Evolutionary conservation across 208 protist species (phyloP).

Genomic region (Naegleria gruberi): DNA sequence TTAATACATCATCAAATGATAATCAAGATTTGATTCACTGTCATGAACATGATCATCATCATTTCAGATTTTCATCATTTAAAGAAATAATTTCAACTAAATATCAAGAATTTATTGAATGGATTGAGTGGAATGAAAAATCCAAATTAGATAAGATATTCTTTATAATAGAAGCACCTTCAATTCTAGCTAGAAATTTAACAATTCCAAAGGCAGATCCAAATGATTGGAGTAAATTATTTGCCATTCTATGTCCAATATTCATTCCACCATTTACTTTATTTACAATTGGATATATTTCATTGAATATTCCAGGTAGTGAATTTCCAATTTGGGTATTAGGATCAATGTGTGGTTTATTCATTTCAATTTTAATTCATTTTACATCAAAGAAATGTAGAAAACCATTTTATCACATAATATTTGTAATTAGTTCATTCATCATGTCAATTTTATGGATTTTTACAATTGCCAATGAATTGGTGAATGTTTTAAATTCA

Average conservation of each 20-base stretch:
- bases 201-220: conserved; percentile 21
- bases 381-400: not conserved
- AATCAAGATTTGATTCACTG: not conserved
- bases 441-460: conserved; percentile 25
- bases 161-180: not conserved
- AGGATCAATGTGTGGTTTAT: not conserved
- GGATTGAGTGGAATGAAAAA: conserved; percentile 9
- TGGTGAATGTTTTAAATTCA: conserved; percentile 17
- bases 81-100: not conserved
- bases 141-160: not conserved
- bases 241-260: not conserved
- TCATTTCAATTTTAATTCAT: not conserved
- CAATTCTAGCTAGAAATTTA: not conserved
- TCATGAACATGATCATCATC: not conserved
- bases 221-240: not conserved
- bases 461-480: conserved; percentile 29
- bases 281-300: not conserved
- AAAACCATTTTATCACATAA: not conserved
- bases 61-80: not conserved
- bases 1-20: not conserved
- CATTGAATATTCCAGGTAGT: not conserved
- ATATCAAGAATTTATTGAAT: not conserved
- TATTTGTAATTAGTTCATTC: conserved; percentile 7
- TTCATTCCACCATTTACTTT: conserved; percentile 5
- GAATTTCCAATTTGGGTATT: not conserved